Percentiles rank a stretch among this genome's conserved stretches.
Evolutionary conservation across 2,329 filamentous ascomycete genomes (phyloP).

Genomic region (Ceratocystis smalleyi): DNA sequence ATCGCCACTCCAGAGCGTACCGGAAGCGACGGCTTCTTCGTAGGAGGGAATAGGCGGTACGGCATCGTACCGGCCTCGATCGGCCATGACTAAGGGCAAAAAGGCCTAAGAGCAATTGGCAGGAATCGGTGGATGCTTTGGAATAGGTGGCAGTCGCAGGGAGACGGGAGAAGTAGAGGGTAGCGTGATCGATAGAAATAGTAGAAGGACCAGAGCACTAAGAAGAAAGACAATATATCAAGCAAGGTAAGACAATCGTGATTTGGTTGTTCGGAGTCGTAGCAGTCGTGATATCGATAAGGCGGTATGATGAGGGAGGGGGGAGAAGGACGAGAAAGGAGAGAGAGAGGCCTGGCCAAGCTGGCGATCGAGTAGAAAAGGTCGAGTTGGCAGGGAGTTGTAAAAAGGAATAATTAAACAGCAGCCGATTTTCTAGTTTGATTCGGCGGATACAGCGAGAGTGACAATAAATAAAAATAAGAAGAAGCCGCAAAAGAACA

Average conservation of each 20-base stretch:
- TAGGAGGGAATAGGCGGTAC: constrained; percentile 21
- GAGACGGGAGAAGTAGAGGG: neutral
- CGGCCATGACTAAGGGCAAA: constrained; percentile 9
- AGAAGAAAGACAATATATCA: neutral
- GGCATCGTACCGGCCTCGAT: constrained; percentile 19
- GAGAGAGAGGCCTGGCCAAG: neutral
- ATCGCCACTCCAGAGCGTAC: constrained; percentile 11
- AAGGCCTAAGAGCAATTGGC: neutral
- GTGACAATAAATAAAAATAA: constrained; percentile 1
- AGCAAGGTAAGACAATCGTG: neutral
- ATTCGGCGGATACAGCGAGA: neutral
- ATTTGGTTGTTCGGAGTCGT: neutral
- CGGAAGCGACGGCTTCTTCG: constrained; percentile 20
- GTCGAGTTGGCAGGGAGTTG: too few relatives aligned
- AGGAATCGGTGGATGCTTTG: neutral
- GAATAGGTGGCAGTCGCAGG: neutral
- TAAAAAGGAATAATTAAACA: neutral
- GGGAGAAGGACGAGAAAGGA: neutral
- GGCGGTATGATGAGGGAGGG: neutral
- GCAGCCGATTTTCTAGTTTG: neutral
- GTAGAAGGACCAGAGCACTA: neutral
- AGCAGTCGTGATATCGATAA: neutral
- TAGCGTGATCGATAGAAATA: neutral
- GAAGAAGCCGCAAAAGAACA: neutral
- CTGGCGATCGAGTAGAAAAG: neutral